phyloP scores from a whole-genome alignment of 2,329 filamentous ascomycete species.

The Sclerotinia spermophila region DNA sequence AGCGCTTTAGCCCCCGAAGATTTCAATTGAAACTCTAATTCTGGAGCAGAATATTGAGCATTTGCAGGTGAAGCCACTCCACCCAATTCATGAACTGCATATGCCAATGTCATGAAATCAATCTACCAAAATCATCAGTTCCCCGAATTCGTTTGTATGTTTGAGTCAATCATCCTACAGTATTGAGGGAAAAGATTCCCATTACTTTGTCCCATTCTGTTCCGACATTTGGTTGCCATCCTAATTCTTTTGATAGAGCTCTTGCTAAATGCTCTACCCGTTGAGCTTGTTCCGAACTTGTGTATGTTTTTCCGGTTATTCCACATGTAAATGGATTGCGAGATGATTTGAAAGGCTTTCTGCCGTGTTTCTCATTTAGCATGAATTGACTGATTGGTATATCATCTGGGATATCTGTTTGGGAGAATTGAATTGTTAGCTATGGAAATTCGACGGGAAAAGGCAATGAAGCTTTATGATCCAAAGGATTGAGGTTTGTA shows the following conservation, averaged over 20 bases:
- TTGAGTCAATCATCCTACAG: constrained; percentile 46
- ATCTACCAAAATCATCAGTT: constrained; percentile 46
- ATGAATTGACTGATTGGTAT: constrained; percentile 76
- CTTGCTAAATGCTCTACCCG: constrained; percentile 65
- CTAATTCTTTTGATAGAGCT: constrained; percentile 66
- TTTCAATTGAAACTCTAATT: constrained; percentile 78
- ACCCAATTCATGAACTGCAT: constrained; percentile 71
- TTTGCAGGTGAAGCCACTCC: constrained; percentile 79
- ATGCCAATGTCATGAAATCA: constrained; percentile 69
- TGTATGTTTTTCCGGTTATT: constrained; percentile 64
- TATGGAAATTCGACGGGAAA: neutral
- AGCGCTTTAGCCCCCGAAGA: constrained; percentile 72
- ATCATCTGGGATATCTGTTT: constrained; percentile 54
- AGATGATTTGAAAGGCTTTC: constrained; percentile 59
- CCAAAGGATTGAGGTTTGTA: constrained; percentile 11
- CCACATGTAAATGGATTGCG: constrained; percentile 74
- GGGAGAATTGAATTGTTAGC: constrained; percentile 15
- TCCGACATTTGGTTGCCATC: constrained; percentile 65
- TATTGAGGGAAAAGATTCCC: constrained; percentile 75
- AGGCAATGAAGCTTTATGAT: neutral
- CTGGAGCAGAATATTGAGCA: constrained; percentile 76
- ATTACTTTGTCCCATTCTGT: constrained; percentile 80
- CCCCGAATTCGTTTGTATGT: neutral
- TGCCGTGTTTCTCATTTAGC: constrained; percentile 66
- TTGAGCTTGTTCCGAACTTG: constrained; percentile 58